A percentile compares a stretch with the other conserved stretches of the same genome.
These are phyloP conservation scores for Telfairia occidentalis DNA, from an alignment of 331 rosid genomes.

Conservation along the genomic window DNA sequence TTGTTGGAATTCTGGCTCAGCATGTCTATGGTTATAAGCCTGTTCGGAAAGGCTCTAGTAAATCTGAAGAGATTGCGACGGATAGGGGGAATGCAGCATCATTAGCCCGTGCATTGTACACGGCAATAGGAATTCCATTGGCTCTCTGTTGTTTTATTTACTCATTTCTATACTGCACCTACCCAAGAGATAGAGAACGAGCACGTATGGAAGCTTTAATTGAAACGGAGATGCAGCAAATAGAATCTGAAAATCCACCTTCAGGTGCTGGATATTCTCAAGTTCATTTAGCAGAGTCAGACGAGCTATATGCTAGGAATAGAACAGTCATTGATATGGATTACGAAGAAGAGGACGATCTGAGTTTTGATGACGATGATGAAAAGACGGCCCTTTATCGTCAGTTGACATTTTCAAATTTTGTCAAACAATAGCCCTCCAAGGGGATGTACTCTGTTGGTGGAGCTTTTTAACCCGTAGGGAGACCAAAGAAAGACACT, in stretches of 20 bases:
- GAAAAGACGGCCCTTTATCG: constrained; percentile 24
- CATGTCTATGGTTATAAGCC: constrained; percentile 76
- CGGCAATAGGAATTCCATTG: constrained; percentile 44
- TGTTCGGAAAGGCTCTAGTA: constrained; percentile 23
- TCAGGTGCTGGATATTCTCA: constrained; percentile 11
- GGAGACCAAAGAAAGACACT: neutral
- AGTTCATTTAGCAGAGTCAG: constrained; percentile 11
- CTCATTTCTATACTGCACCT: constrained; percentile 40
- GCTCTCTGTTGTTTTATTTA: constrained; percentile 45
- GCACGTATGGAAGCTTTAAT: constrained; percentile 42
- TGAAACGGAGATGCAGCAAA: constrained; percentile 40
- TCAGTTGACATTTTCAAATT: constrained; percentile 26
- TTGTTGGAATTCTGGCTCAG: constrained; percentile 78
- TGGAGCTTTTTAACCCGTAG: neutral
- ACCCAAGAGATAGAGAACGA: constrained; percentile 43
- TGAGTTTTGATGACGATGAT: constrained; percentile 24
- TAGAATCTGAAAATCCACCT: constrained; percentile 21
- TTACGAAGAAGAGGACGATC: constrained; percentile 22
- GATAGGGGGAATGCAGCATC: constrained; percentile 39
- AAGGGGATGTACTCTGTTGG: neutral
- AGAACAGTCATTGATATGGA: constrained; percentile 25
- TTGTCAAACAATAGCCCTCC: neutral
- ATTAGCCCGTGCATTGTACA: constrained; percentile 42
- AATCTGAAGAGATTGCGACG: constrained; percentile 33
- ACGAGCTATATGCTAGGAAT: constrained; percentile 9